Evolutionary conservation across 2,329 filamentous ascomycete genomes (phyloP).

Genomic region (Pseudogymnoascus sp.): DNA sequence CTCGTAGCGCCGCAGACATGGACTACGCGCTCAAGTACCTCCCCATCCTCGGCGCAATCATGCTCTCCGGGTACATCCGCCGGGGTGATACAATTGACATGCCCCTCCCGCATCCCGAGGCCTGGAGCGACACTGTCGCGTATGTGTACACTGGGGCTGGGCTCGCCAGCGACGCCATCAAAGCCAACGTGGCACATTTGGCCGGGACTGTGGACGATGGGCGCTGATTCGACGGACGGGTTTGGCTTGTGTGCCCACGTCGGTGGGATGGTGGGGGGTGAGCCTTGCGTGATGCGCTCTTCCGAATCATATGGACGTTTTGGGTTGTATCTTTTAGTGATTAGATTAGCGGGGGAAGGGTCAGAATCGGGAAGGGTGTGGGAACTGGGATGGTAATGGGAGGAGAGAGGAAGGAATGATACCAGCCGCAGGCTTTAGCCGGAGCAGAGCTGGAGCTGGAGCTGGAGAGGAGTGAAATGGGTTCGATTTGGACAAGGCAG

Average conservation of each 20-base stretch:
- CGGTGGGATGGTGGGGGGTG: background rate
- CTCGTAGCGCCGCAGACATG: constrained; percentile 32
- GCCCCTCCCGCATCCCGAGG: constrained; percentile 47
- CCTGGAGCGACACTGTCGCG: constrained; percentile 46
- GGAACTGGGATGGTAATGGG: background rate
- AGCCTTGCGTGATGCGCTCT: background rate
- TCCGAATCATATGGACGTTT: background rate
- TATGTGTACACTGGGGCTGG: constrained; percentile 47
- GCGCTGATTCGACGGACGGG: background rate
- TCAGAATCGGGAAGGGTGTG: background rate
- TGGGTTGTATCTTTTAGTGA: background rate
- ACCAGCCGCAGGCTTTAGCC: background rate
- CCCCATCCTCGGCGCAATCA: constrained; percentile 46
- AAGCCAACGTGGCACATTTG: constrained; percentile 46
- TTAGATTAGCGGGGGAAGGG: background rate
- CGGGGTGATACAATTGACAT: constrained; percentile 48
- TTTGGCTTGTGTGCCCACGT: background rate
- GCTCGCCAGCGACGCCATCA: constrained; percentile 37
- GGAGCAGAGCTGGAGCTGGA: background rate
- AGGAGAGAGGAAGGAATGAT: background rate
- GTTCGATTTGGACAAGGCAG: background rate
- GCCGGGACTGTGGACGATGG: constrained; percentile 36
- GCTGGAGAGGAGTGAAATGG: background rate
- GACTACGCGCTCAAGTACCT: constrained; percentile 40
- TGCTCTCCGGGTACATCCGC: constrained; percentile 44